phyloP scores from a whole-genome alignment of 331 rosid genomes.

The Phaseolus coccineus region DNA sequence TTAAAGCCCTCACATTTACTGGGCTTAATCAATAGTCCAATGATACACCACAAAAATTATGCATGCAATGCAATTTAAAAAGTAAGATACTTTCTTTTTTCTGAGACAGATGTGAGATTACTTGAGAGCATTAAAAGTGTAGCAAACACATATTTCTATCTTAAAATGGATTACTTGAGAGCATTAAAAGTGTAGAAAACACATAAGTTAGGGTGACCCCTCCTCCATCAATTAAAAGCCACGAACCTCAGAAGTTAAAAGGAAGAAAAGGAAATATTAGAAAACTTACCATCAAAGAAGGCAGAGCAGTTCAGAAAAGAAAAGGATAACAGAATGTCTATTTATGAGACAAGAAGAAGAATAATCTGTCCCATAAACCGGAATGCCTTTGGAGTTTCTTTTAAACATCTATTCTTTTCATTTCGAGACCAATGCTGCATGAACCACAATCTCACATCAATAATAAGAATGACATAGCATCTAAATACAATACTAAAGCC shows the following conservation, averaged over 20 bases:
- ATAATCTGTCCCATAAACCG: constrained; percentile 77
- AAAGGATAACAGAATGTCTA: constrained; percentile 21
- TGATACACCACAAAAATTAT: constrained; percentile 23
- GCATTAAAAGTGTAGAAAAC: neutral
- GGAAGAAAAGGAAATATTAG: constrained; percentile 18
- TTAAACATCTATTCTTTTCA: constrained; percentile 79
- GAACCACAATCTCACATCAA: constrained; percentile 36
- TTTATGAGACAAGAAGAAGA: constrained; percentile 73
- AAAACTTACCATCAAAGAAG: constrained; percentile 45
- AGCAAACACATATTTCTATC: neutral
- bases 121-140: neutral
- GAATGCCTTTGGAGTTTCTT: constrained; percentile 85
- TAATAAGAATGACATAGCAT: constrained; percentile 2
- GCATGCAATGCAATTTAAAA: constrained; percentile 18
- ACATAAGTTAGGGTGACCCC: neutral
- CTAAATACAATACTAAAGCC: constrained; percentile 31
- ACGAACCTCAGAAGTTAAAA: neutral
- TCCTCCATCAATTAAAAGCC: constrained; percentile 10
- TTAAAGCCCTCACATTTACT: constrained; percentile 3
- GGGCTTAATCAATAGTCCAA: constrained; percentile 21
- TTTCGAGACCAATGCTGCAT: constrained; percentile 88
- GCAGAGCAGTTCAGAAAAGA: constrained; percentile 14
- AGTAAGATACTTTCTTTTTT: neutral
- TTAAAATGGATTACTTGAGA: constrained; percentile 2
- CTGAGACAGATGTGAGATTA: too few species aligned